A percentile compares a stretch with the other conserved stretches of the same genome.
These are phyloP conservation scores for Farysia itapuensis DNA, from an alignment of 1,284 basidiomycete species.

Conservation along the genomic window DNA sequence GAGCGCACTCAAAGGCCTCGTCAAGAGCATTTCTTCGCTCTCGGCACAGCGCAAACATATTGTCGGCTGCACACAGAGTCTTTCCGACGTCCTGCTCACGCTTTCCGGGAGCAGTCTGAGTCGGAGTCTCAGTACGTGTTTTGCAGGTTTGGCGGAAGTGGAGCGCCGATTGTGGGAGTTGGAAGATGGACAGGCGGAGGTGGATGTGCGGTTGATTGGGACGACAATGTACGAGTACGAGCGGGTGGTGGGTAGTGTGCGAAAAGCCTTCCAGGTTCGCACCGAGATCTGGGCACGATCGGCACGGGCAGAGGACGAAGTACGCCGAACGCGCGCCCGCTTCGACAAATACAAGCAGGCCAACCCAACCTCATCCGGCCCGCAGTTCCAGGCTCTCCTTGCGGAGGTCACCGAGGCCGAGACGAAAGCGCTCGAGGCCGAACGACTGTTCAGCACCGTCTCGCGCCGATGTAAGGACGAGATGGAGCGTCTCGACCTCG, in stretches of 20 bases:
- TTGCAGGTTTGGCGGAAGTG: slow-evolving; percentile 58
- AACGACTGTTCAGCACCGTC: slow-evolving; percentile 83
- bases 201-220: slow-evolving; percentile 61
- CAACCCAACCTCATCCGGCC: slow-evolving; percentile 7
- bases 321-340: slow-evolving; percentile 70
- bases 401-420: slow-evolving; percentile 41
- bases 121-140: slow-evolving; percentile 56
- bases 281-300: slow-evolving; percentile 70
- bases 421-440: slow-evolving; percentile 53
- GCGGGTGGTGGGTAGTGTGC: slow-evolving; percentile 82
- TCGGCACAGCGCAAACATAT: slow-evolving; percentile 73
- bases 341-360: slow-evolving; percentile 82
- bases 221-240: slow-evolving; percentile 88
- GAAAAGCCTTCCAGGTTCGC: slow-evolving; percentile 81
- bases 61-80: slow-evolving; percentile 47
- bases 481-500: slow-evolving; percentile 88
- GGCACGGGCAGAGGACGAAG: slow-evolving; percentile 69
- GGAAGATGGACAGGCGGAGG: slow-evolving; percentile 48
- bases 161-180: slow-evolving; percentile 49
- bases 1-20: slow-evolving; percentile 78
- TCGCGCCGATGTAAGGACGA: slow-evolving; percentile 86
- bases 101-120: slow-evolving; percentile 59
- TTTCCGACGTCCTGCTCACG: slow-evolving; percentile 53
- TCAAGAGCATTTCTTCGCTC: slow-evolving; percentile 79
- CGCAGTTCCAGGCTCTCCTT: slow-evolving; percentile 37